Evolutionary conservation across 2,329 filamentous ascomycete species (phyloP).

Genomic region (Sclerotinia borealis): DNA sequence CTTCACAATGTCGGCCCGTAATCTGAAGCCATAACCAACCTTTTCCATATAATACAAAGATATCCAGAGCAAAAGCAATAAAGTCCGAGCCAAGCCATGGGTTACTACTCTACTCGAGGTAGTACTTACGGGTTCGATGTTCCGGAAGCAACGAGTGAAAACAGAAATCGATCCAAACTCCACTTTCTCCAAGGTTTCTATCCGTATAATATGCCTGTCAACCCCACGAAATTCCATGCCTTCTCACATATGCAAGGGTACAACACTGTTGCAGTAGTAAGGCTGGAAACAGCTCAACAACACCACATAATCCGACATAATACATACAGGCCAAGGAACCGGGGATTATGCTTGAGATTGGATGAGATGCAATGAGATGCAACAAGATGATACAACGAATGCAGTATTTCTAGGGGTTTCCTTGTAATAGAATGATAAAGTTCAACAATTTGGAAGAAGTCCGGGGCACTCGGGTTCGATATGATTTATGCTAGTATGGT

Average conservation of each 20-base stretch:
- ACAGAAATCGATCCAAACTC: not conserved
- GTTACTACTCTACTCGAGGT: not conserved
- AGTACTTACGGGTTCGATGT: not conserved
- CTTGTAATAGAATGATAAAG: not conserved
- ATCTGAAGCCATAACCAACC: not conserved
- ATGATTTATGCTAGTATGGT: not conserved
- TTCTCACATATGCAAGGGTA: slow-evolving; percentile 9
- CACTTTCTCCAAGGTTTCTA: not conserved
- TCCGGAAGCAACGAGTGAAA: slow-evolving; percentile 1
- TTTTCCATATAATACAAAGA: not conserved
- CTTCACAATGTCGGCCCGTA: not conserved
- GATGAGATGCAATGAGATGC: not conserved
- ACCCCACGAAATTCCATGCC: slow-evolving; percentile 10
- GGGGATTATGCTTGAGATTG: not conserved
- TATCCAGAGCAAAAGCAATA: not conserved
- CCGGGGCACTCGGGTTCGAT: slow-evolving; percentile 10
- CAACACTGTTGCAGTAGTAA: slow-evolving; percentile 5
- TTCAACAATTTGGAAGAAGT: slow-evolving; percentile 2
- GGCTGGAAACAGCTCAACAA: slow-evolving; percentile 12
- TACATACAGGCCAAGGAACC: not conserved
- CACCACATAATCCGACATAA: slow-evolving; percentile 4
- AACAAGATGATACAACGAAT: slow-evolving; percentile 1
- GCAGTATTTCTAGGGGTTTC: slow-evolving; percentile 1
- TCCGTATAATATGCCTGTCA: not conserved
- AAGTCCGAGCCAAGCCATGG: slow-evolving; percentile 1